phyloP scores from a whole-genome alignment of 805 yeast genomes.

The Brettanomyces nanus region DNA sequence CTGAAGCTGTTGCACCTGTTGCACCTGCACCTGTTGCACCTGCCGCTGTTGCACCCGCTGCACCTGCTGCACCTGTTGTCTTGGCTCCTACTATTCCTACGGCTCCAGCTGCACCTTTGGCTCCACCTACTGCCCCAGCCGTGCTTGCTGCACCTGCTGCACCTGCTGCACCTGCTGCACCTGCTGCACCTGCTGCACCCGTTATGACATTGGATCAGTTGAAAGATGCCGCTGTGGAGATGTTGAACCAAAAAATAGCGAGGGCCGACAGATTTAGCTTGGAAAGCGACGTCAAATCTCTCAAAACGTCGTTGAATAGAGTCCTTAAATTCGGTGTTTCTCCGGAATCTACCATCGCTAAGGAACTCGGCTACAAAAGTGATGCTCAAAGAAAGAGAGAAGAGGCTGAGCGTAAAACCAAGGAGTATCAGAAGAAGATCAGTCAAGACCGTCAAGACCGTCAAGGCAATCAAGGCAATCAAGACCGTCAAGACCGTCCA shows the following conservation, averaged over 20 bases:
- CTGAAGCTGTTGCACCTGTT: slow-evolving; percentile 7
- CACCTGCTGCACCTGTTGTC: not conserved
- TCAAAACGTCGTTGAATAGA: slow-evolving; percentile 57
- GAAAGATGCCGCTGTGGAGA: slow-evolving; percentile 57
- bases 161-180: slow-evolving; percentile 7
- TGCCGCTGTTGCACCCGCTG: slow-evolving; percentile 13
- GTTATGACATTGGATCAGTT: slow-evolving; percentile 58
- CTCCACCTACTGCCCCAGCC: slow-evolving; percentile 5
- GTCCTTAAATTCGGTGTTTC: slow-evolving; percentile 82
- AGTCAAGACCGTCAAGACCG: not conserved
- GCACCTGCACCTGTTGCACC: slow-evolving; percentile 12
- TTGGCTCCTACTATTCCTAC: not conserved
- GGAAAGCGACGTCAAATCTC: slow-evolving; percentile 40
- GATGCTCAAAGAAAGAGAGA: slow-evolving; percentile 5
- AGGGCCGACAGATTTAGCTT: slow-evolving; percentile 77
- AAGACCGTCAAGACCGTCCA: too few relatives aligned
- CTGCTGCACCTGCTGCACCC: slow-evolving; percentile 12
- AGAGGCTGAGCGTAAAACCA: slow-evolving; percentile 1
- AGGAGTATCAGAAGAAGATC: slow-evolving; percentile 1
- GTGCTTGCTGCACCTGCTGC: not conserved
- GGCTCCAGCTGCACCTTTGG: not conserved
- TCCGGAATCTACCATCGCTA: slow-evolving; percentile 54
- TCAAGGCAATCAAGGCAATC: too few relatives aligned
- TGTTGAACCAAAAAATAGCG: slow-evolving; percentile 55
- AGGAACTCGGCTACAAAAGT: slow-evolving; percentile 49